Evolutionary conservation across 176 grass and related monocot genomes (phyloP).

Genomic region (Hordeum vulgare): DNA sequence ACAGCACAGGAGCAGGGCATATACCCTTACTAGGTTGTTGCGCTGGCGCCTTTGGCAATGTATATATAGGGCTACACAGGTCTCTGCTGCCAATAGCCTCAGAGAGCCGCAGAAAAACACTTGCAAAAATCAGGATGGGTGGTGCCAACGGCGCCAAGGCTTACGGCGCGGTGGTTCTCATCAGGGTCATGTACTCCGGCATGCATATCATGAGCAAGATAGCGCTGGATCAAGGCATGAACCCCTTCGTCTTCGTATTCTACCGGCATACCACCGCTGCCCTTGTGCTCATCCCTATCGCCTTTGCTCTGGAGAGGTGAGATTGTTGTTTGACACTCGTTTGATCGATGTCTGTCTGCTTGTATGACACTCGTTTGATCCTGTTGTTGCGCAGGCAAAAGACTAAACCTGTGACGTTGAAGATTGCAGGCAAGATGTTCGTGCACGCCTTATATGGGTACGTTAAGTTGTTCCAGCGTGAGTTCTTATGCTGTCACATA

Average conservation of each 20-base stretch:
- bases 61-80: conserved; percentile 26
- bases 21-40: conserved; percentile 37
- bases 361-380: background rate
- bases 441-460: conserved; percentile 63
- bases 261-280: conserved; percentile 59
- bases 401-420: conserved; percentile 46
- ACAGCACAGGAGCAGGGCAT: conserved; percentile 21
- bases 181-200: conserved; percentile 64
- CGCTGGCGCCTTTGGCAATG: conserved; percentile 11
- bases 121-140: background rate
- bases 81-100: background rate
- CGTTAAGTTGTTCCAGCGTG: background rate
- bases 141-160: conserved; percentile 26
- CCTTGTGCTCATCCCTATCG: conserved; percentile 39
- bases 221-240: conserved; percentile 59
- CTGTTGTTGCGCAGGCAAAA: conserved; percentile 37
- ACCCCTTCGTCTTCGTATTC: conserved; percentile 60
- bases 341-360: background rate
- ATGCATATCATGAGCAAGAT: conserved; percentile 58
- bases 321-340: background rate
- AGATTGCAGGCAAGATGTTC: conserved; percentile 54
- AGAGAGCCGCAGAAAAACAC: background rate
- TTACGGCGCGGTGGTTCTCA: conserved; percentile 29
- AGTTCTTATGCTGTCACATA: background rate
- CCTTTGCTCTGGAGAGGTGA: conserved; percentile 60